Evolutionary conservation across 164 flowering plant genomes (phyloP).

Genomic region (Aristolochia contorta): DNA sequence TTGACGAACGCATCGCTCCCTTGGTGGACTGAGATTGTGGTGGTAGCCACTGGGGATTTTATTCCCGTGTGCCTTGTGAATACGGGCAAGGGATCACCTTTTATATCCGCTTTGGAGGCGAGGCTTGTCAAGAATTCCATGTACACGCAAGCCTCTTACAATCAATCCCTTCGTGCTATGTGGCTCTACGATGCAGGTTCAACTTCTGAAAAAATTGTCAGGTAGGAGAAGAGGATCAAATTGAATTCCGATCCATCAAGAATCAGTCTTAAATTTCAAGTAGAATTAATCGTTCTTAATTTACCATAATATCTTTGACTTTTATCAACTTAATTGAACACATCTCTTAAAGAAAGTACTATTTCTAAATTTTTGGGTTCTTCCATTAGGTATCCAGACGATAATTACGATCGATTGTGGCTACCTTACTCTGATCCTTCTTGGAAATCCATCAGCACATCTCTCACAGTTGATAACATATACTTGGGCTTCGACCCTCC

Average conservation of each 20-base stretch:
- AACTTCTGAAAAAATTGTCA: background rate
- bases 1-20: background rate
- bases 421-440: background rate
- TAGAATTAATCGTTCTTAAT: no score
- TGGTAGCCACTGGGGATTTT: constrained; percentile 6
- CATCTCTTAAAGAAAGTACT: no score
- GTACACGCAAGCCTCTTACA: no score
- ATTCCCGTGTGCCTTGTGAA: constrained; percentile 24
- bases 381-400: background rate
- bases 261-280: no score
- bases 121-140: no score
- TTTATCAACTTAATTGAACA: no score
- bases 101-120: no score
- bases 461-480: background rate
- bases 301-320: no score
- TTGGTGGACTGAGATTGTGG: constrained; percentile 20
- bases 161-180: background rate
- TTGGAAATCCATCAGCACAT: background rate
- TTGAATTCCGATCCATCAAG: no score
- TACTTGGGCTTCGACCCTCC: background rate
- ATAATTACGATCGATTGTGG: background rate
- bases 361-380: no score
- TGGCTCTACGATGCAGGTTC: background rate
- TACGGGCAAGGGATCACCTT: no score
- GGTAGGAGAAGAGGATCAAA: no score